phyloP scores from a whole-genome alignment of 179 eudicot species.

The Actinidia arguta region DNA sequence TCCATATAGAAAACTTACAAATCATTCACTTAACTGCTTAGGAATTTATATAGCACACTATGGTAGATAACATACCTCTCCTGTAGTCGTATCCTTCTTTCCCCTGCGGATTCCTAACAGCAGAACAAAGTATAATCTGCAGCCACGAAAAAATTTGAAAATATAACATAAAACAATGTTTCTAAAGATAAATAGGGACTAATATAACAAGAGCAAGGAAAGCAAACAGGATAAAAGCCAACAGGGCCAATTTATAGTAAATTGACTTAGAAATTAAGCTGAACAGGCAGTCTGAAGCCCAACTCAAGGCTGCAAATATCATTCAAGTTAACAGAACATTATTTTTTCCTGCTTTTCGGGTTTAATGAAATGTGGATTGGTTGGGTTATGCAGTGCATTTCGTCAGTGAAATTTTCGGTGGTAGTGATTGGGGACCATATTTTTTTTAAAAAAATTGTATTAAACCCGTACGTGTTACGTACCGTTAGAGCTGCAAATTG shows the following conservation, averaged over 20 bases:
- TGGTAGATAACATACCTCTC: constrained; percentile 62
- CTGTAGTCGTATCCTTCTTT: constrained; percentile 77
- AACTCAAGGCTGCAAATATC: background rate
- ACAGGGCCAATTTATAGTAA: background rate
- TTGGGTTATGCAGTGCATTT: too few relatives aligned
- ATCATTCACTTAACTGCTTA: constrained; percentile 1
- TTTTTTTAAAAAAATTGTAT: too few relatives aligned
- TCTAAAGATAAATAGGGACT: background rate
- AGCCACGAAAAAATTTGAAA: constrained; percentile 11
- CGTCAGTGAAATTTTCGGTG: too few relatives aligned
- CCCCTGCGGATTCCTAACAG: constrained; percentile 77
- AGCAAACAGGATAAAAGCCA: background rate
- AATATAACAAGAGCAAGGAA: background rate
- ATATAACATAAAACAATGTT: background rate
- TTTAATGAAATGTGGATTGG: too few relatives aligned
- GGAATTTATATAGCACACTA: constrained; percentile 11
- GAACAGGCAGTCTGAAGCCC: background rate
- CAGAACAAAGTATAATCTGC: constrained; percentile 89
- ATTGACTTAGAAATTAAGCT: background rate
- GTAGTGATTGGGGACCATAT: too few relatives aligned
- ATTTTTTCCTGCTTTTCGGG: background rate
- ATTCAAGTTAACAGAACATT: background rate
- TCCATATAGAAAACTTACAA: constrained; percentile 11
- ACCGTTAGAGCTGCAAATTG: too few relatives aligned
- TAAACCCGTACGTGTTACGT: too few relatives aligned